phyloP scores from a whole-genome alignment of 2,329 filamentous ascomycete genomes.

The Geosmithia flava region DNA sequence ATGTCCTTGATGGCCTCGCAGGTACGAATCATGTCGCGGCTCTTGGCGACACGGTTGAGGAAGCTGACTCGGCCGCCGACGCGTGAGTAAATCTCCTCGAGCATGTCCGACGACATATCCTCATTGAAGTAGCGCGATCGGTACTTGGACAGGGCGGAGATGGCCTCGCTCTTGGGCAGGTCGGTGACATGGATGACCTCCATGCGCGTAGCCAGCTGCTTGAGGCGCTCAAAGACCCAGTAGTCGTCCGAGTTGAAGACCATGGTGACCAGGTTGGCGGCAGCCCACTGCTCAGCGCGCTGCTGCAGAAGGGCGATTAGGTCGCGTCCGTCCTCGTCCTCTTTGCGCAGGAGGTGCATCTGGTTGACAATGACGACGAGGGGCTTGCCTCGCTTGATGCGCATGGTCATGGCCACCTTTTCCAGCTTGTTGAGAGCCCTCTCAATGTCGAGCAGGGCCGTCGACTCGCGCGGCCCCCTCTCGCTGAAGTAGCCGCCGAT shows the following conservation, averaged over 20 bases:
- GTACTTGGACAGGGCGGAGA: conserved; percentile 66
- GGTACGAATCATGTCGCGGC: conserved; percentile 62
- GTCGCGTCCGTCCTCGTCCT: conserved; percentile 76
- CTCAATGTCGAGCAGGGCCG: conserved; percentile 87
- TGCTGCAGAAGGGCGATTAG: conserved; percentile 92
- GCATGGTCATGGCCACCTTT: conserved; percentile 72
- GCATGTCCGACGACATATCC: conserved; percentile 33
- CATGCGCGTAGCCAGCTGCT: conserved; percentile 87
- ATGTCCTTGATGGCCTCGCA: conserved; percentile 61
- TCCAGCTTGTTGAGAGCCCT: conserved; percentile 95
- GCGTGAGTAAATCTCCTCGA: conserved; percentile 72
- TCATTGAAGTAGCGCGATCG: conserved; percentile 68
- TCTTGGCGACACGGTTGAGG: conserved; percentile 82
- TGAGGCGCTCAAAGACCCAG: conserved; percentile 94
- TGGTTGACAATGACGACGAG: conserved; percentile 92
- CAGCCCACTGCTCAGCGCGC: conserved; percentile 92
- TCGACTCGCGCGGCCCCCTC: conserved; percentile 80
- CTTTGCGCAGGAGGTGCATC: conserved; percentile 79
- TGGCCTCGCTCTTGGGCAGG: conserved; percentile 64
- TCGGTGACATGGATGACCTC: conserved; percentile 82
- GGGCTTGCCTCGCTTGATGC: conserved; percentile 50
- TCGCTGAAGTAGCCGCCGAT: conserved; percentile 96
- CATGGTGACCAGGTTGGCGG: conserved; percentile 77
- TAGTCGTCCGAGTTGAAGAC: conserved; percentile 97
- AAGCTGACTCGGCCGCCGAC: conserved; percentile 85